Conservation (phyloP, 805 yeast species). For the Cyberlindnera petersonii region DNA sequence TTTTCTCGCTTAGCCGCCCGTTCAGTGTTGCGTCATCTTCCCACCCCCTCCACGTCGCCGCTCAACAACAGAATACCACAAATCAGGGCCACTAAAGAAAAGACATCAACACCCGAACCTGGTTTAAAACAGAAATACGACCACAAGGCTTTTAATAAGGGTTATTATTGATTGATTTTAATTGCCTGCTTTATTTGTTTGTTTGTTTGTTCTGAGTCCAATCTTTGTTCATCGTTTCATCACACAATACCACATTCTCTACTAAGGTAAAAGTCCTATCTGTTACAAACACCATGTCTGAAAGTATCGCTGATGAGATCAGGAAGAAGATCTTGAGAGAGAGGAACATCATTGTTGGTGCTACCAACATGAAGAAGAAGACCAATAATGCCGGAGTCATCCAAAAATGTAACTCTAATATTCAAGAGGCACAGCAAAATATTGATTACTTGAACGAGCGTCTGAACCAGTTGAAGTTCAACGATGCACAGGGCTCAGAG, state of each 20-base stretch:
- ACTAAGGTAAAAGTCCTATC: no score
- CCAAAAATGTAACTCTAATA: conserved; percentile 84
- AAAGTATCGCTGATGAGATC: conserved; percentile 59
- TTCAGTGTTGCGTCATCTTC: not conserved
- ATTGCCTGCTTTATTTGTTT: no score
- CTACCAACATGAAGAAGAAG: conserved; percentile 71
- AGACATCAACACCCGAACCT: no score
- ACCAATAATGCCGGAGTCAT: conserved; percentile 80
- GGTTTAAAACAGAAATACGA: no score
- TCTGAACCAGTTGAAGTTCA: conserved; percentile 50
- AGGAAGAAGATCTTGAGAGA: conserved; percentile 84
- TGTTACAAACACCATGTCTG: conserved; percentile 28
- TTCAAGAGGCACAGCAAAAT: conserved; percentile 87
- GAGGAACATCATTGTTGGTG: conserved; percentile 81
- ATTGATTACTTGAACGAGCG: conserved; percentile 84
- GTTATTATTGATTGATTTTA: no score
- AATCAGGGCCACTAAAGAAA: no score
- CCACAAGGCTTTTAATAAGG: not conserved
- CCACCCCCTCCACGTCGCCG: no score
- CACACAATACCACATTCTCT: no score
- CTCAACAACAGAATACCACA: no score
- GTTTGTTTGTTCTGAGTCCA: no score
- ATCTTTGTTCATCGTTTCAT: no score
- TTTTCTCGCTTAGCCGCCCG: conserved; percentile 2
- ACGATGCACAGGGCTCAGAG: conserved; percentile 11